Evolutionary conservation across 2,329 filamentous ascomycete species (phyloP).

Genomic region (Aureobasidium sp.): DNA sequence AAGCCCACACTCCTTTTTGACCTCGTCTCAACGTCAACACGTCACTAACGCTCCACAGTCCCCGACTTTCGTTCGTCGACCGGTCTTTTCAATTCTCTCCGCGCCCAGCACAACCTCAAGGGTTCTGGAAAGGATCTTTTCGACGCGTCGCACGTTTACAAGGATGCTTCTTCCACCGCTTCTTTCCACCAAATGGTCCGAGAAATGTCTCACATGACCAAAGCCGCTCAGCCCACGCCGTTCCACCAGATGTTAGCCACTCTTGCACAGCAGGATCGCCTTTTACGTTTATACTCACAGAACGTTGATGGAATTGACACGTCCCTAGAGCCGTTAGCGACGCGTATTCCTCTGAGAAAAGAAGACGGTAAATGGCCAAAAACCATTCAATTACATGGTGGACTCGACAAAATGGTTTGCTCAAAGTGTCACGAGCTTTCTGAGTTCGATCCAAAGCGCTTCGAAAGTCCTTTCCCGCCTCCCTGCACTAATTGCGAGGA

Average conservation of each 20-base stretch:
- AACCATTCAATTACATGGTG: slow-evolving; percentile 89
- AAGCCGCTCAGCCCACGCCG: slow-evolving; percentile 68
- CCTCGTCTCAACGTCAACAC: slow-evolving; percentile 16
- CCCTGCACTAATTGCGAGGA: slow-evolving; percentile 68
- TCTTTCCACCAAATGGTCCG: slow-evolving; percentile 96
- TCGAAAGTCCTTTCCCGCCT: slow-evolving; percentile 77
- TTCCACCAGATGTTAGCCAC: slow-evolving; percentile 94
- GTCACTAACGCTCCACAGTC: slow-evolving; percentile 45
- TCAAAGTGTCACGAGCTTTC: slow-evolving; percentile 78
- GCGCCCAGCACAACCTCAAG: slow-evolving; percentile 83
- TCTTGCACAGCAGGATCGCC: slow-evolving; percentile 74
- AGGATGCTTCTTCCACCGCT: slow-evolving; percentile 77
- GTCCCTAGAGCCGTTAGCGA: slow-evolving; percentile 68
- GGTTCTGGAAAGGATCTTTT: slow-evolving; percentile 92
- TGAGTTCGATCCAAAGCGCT: slow-evolving; percentile 70
- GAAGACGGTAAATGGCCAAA: slow-evolving; percentile 72
- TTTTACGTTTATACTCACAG: slow-evolving; percentile 88
- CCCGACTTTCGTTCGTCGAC: slow-evolving; percentile 92
- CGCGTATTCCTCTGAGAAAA: slow-evolving; percentile 69
- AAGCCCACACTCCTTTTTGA: slow-evolving; percentile 35
- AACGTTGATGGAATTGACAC: slow-evolving; percentile 97
- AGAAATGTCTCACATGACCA: slow-evolving; percentile 71
- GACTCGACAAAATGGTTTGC: slow-evolving; percentile 92
- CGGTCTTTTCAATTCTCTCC: slow-evolving; percentile 79
- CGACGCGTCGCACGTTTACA: slow-evolving; percentile 96